A percentile compares a stretch with the other conserved stretches of the same genome.
These are phyloP conservation scores for Diaporthe nobilis DNA, from an alignment of 2,329 filamentous ascomycete genomes.

Conservation along the genomic window DNA sequence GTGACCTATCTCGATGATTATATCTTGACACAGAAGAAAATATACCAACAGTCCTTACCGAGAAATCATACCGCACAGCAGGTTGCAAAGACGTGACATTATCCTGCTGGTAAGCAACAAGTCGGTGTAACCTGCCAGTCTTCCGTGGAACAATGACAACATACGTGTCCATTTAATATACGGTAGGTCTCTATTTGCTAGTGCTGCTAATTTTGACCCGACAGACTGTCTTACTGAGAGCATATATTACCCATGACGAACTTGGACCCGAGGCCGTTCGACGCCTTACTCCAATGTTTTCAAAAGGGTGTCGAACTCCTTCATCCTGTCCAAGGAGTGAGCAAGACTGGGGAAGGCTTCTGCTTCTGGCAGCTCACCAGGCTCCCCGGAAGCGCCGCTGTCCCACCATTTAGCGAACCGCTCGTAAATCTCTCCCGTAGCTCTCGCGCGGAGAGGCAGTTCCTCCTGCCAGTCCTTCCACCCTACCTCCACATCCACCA, in stretches of 20 bases:
- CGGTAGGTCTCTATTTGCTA: not conserved
- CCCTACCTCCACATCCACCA: conserved; percentile 52
- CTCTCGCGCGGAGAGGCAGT: conserved; percentile 53
- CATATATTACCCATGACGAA: too few species aligned
- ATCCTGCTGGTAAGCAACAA: not conserved
- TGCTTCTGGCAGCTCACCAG: conserved; percentile 19
- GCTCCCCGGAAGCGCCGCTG: not conserved
- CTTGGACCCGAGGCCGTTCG: not conserved
- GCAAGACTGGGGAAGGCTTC: conserved; percentile 22
- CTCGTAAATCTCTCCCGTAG: conserved; percentile 64
- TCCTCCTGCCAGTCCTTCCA: conserved; percentile 55
- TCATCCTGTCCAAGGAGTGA: conserved; percentile 22
- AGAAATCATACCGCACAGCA: not conserved
- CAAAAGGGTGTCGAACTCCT: not conserved
- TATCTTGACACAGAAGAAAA: conserved; percentile 35
- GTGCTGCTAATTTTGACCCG: not conserved
- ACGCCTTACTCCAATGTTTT: not conserved
- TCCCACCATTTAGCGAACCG: conserved; percentile 53
- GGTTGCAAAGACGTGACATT: not conserved
- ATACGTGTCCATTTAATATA: not conserved
- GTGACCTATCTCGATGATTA: not conserved
- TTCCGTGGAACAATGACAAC: not conserved
- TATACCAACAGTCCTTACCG: conserved; percentile 42
- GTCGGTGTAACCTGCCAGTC: not conserved
- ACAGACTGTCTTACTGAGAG: not conserved